Percentiles rank a stretch among this genome's conserved stretches.
Conservation (phyloP, 2,329 filamentous ascomycete genomes). For the Botryotinia convoluta region DNA sequence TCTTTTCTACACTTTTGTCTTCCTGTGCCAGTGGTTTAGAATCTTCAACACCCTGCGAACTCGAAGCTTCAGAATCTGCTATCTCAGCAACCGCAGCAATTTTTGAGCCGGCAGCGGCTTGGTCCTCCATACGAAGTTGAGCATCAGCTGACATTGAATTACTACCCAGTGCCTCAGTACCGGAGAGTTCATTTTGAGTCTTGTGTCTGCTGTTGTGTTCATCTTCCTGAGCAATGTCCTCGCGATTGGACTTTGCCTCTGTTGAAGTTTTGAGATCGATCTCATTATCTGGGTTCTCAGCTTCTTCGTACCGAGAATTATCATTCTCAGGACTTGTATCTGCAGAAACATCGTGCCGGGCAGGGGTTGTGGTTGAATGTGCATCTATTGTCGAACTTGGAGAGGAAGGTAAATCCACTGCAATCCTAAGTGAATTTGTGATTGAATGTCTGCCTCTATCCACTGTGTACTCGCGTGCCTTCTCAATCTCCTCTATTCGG, state of each 20-base stretch:
- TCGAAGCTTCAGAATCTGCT: slow-evolving; percentile 9
- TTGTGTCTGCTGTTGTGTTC: slow-evolving; percentile 32
- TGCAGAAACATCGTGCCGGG: slow-evolving; percentile 64
- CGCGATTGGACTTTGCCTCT: slow-evolving; percentile 29
- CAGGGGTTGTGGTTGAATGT: slow-evolving; percentile 71
- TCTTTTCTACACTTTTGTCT: slow-evolving; percentile 11
- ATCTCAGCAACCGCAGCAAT: slow-evolving; percentile 33
- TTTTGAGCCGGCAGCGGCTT: slow-evolving; percentile 32
- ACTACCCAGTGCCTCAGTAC: slow-evolving; percentile 42
- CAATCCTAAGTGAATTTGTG: slow-evolving; percentile 41
- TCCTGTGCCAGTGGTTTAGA: not conserved
- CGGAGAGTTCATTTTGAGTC: slow-evolving; percentile 34
- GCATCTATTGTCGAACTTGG: slow-evolving; percentile 64
- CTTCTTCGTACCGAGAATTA: slow-evolving; percentile 51
- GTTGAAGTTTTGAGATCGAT: slow-evolving; percentile 42
- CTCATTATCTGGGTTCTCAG: slow-evolving; percentile 47
- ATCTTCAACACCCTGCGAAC: slow-evolving; percentile 11
- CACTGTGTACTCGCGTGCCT: slow-evolving; percentile 38
- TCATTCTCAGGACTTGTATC: slow-evolving; percentile 75
- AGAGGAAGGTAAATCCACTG: slow-evolving; percentile 50
- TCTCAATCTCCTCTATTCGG: slow-evolving; percentile 38
- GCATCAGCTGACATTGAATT: slow-evolving; percentile 55
- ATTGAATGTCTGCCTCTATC: slow-evolving; percentile 38
- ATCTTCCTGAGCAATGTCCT: slow-evolving; percentile 40
- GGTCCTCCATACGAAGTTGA: slow-evolving; percentile 56